Conservation (phyloP, 2,329 filamentous ascomycete genomes). For the Seiridium cupressi region DNA sequence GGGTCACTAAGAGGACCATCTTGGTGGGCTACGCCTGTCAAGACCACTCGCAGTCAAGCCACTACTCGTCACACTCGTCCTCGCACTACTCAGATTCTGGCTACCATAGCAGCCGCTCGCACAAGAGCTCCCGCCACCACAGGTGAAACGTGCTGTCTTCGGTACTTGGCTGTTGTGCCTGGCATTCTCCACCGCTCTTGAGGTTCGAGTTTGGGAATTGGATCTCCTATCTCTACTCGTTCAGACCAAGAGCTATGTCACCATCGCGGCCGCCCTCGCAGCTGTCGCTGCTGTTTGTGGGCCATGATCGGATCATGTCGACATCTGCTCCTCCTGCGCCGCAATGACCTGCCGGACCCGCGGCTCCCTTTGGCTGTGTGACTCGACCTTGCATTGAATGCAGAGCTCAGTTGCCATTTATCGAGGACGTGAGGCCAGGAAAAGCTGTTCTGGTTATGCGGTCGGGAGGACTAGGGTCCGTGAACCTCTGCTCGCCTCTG, state of each 20-base stretch:
- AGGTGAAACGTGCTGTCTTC: conserved; percentile 56
- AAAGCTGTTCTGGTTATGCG: neutral
- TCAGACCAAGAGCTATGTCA: conserved; percentile 32
- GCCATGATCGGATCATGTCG: conserved; percentile 39
- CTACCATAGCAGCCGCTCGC: conserved; percentile 49
- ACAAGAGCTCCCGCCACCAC: conserved; percentile 36
- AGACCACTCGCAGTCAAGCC: conserved; percentile 42
- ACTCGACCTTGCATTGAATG: neutral
- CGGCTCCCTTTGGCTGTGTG: neutral
- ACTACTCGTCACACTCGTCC: conserved; percentile 37
- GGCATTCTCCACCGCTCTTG: conserved; percentile 38
- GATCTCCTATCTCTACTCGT: conserved; percentile 49
- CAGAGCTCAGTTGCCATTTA: neutral
- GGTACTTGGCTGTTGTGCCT: conserved; percentile 41
- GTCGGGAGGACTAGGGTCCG: neutral
- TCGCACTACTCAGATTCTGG: conserved; percentile 53
- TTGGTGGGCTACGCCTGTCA: conserved; percentile 80
- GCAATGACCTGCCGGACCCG: conserved; percentile 7
- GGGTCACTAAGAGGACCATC: conserved; percentile 71
- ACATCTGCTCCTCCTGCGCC: conserved; percentile 33
- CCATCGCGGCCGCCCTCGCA: conserved; percentile 41
- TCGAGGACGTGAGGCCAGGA: neutral
- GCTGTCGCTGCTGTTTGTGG: conserved; percentile 47
- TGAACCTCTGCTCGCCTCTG: too few species aligned
- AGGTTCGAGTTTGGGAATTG: conserved; percentile 44